phyloP scores from a whole-genome alignment of 345 rosid species.

The Balakata baccata region DNA sequence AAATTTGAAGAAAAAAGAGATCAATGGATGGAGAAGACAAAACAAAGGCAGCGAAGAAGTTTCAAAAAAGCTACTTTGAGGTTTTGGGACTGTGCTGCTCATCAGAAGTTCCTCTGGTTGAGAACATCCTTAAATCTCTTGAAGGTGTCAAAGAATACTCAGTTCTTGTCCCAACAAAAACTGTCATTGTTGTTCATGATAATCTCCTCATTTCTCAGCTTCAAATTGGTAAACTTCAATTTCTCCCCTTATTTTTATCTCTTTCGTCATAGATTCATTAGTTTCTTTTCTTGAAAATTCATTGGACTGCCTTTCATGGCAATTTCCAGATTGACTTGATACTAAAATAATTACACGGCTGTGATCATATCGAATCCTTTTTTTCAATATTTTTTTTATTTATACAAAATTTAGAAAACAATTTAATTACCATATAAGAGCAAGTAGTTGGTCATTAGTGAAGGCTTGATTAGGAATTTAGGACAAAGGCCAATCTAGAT shows the following conservation, averaged over 20 bases:
- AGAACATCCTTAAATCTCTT: slow-evolving; percentile 54
- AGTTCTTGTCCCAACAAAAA: slow-evolving; percentile 72
- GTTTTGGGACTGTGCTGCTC: slow-evolving; percentile 86
- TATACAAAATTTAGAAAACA: no score
- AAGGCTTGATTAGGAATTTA: not conserved
- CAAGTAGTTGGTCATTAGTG: not conserved
- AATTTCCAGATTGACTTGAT: no score
- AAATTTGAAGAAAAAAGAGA: not conserved
- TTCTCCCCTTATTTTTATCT: not conserved
- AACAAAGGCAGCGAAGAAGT: slow-evolving; percentile 18
- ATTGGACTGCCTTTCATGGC: not conserved
- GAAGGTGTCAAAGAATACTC: slow-evolving; percentile 64
- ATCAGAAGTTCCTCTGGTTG: slow-evolving; percentile 76
- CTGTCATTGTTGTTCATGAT: slow-evolving; percentile 90
- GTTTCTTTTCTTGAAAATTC: not conserved
- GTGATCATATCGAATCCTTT: not conserved
- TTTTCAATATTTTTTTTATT: not conserved
- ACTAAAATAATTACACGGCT: no score
- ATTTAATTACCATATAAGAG: no score
- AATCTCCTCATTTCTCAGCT: slow-evolving; percentile 53
- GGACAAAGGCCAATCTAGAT: not conserved
- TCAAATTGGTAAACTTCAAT: slow-evolving; percentile 56
- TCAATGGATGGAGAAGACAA: not conserved
- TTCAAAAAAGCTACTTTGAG: slow-evolving; percentile 78
- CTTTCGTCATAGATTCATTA: not conserved